These are phyloP conservation scores for Candida insectalens DNA, from an alignment of 805 yeast genomes.

Conservation along the genomic window DNA sequence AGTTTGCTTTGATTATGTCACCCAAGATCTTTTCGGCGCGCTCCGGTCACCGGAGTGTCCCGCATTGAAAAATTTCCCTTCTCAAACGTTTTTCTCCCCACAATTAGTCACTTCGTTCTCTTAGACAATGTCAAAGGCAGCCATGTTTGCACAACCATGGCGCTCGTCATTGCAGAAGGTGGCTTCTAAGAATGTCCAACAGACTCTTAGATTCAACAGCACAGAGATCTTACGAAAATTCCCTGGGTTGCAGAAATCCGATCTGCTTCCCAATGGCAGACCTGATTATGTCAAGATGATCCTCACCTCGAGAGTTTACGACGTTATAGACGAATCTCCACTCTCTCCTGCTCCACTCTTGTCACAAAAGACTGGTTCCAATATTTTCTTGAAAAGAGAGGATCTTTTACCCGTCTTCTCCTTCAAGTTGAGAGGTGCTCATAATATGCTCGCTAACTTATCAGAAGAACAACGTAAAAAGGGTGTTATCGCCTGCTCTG, in stretches of 20 bases:
- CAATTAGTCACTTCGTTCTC: too few species aligned
- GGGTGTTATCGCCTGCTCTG: constrained; percentile 97
- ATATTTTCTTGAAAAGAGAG: constrained; percentile 78
- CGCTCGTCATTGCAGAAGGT: too few species aligned
- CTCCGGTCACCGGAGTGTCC: too few species aligned
- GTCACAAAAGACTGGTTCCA: constrained; percentile 66
- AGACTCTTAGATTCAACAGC: too few species aligned
- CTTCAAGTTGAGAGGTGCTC: constrained; percentile 95
- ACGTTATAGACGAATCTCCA: constrained; percentile 88
- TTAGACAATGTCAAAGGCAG: too few species aligned
- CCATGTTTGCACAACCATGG: too few species aligned
- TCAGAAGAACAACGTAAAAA: constrained; percentile 52
- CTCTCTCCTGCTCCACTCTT: constrained; percentile 65
- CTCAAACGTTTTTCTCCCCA: too few species aligned
- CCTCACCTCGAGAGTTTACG: constrained; percentile 88
- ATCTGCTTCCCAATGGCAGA: constrained; percentile 47
- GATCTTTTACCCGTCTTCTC: constrained; percentile 92
- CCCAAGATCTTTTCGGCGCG: too few species aligned
- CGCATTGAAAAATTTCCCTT: too few species aligned
- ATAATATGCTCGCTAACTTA: constrained; percentile 90
- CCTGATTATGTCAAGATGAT: constrained; percentile 94
- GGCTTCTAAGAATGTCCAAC: too few species aligned
- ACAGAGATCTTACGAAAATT: constrained; percentile 17
- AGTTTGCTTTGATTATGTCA: too few species aligned
- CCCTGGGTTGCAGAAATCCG: constrained; percentile 40